These are phyloP conservation scores for Blastocladiella britannica DNA, from an alignment of 192 early-diverging fungal genomes.

Conservation along the genomic window DNA sequence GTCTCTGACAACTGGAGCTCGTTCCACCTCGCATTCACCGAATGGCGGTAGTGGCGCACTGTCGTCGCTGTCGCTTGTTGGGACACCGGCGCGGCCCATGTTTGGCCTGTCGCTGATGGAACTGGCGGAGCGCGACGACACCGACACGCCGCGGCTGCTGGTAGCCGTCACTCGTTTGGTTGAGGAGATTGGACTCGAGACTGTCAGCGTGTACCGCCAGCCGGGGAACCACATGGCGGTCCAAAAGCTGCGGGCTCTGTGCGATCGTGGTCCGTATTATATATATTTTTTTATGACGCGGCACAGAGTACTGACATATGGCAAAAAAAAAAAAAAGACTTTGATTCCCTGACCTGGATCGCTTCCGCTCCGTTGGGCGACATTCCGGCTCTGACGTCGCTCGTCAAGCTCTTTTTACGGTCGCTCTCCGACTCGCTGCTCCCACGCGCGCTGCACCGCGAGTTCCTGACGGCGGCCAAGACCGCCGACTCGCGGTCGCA, in stretches of 20 bases:
- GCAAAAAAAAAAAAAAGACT: not conserved
- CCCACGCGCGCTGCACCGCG: conserved; percentile 21
- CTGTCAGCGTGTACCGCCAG: conserved; percentile 74
- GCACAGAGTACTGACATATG: not conserved
- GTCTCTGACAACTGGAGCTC: not conserved
- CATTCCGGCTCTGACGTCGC: conserved; percentile 63
- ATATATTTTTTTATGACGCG: conserved; percentile 1
- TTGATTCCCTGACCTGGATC: not conserved
- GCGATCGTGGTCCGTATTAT: conserved; percentile 41
- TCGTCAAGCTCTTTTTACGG: conserved; percentile 83
- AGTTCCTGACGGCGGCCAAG: conserved; percentile 12
- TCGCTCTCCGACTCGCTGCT: conserved; percentile 82
- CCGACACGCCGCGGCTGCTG: conserved; percentile 56
- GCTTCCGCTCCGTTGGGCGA: conserved; percentile 18
- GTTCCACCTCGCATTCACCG: not conserved
- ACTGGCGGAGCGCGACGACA: conserved; percentile 46
- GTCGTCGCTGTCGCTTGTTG: conserved; percentile 27
- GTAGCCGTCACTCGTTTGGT: conserved; percentile 59
- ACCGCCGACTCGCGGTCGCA: conserved; percentile 39
- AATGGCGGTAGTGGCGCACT: conserved; percentile 4
- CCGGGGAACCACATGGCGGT: conserved; percentile 62
- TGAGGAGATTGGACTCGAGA: conserved; percentile 48
- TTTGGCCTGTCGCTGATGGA: conserved; percentile 61
- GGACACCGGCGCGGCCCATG: conserved; percentile 48
- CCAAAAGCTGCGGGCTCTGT: conserved; percentile 40